Evolutionary conservation across 176 grass and related monocot species (phyloP).

Genomic region (Rhynchospora breviuscula): DNA sequence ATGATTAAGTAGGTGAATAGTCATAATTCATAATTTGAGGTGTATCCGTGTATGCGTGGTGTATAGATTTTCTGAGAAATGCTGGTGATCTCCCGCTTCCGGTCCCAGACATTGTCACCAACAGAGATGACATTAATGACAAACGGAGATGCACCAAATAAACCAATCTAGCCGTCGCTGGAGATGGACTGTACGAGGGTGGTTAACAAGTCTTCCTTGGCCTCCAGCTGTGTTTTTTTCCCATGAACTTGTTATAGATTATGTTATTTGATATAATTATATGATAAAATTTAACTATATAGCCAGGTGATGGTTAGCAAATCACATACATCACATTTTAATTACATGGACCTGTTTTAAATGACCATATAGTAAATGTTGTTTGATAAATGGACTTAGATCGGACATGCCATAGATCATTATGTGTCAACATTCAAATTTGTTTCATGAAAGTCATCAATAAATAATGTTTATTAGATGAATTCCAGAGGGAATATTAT

Average conservation of each 20-base stretch:
- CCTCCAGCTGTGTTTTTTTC: not conserved
- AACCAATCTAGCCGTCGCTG: not conserved
- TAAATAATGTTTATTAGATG: not conserved
- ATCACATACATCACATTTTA: not conserved
- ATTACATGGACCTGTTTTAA: slow-evolving; percentile 3
- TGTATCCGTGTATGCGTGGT: not conserved
- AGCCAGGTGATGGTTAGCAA: not conserved
- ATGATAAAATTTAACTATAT: not conserved
- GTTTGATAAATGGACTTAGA: not conserved
- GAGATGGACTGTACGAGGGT: not conserved
- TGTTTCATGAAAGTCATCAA: not conserved
- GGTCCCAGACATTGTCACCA: no score
- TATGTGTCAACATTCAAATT: not conserved
- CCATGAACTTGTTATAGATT: not conserved
- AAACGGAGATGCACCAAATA: not conserved
- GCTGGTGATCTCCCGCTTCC: no score
- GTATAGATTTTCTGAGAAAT: no score
- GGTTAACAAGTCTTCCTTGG: not conserved
- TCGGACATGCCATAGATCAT: no score
- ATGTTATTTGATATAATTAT: not conserved
- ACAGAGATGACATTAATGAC: not conserved
- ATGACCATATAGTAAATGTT: not conserved
- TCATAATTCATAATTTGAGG: not conserved
- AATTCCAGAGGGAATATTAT: not conserved
- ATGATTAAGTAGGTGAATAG: not conserved